A percentile compares a stretch with the other conserved stretches of the same genome.
Evolutionary conservation across 1,284 basidiomycete genomes (phyloP).

Genomic region (Somion occarium): DNA sequence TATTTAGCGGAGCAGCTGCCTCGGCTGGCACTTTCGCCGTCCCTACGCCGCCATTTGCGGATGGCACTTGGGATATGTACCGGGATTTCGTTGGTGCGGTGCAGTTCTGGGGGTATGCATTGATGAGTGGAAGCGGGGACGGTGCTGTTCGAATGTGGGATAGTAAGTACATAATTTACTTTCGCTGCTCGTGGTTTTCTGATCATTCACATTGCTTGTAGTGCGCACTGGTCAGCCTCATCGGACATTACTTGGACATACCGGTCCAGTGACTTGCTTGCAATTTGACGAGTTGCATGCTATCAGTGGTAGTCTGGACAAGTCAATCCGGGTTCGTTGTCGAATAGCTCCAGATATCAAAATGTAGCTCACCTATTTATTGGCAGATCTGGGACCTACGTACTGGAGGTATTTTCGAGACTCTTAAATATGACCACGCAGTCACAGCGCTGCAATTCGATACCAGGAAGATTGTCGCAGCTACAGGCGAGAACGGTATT

Average conservation of each 20-base stretch:
- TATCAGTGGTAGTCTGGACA: slow-evolving; percentile 89
- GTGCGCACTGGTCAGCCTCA: slow-evolving; percentile 99
- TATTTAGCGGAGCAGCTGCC: slow-evolving; percentile 52
- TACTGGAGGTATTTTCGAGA: slow-evolving; percentile 84
- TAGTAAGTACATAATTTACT: slow-evolving; percentile 54
- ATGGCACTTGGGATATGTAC: slow-evolving; percentile 93
- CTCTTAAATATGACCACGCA: slow-evolving; percentile 87
- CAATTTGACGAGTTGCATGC: slow-evolving; percentile 98
- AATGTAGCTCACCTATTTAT: too few relatives aligned
- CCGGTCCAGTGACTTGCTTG: slow-evolving; percentile 88
- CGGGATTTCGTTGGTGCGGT: slow-evolving; percentile 97
- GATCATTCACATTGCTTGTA: too few relatives aligned
- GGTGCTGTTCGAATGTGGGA: slow-evolving; percentile 99
- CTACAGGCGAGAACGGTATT: slow-evolving; percentile 90
- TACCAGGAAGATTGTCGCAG: slow-evolving; percentile 88
- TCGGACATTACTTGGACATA: slow-evolving; percentile 91
- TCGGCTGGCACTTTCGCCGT: slow-evolving; percentile 70
- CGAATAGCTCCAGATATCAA: background rate
- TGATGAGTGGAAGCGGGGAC: slow-evolving; percentile 95
- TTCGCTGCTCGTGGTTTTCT: background rate
- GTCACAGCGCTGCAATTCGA: slow-evolving; percentile 95
- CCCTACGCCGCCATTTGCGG: slow-evolving; percentile 83
- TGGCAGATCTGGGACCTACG: slow-evolving; percentile 93
- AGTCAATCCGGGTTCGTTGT: slow-evolving; percentile 74
- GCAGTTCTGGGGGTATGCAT: slow-evolving; percentile 98